These are phyloP conservation scores for Pseudonitzschia delicatissima DNA, from an alignment of 108 stramenopile species.

Conservation along the genomic window DNA sequence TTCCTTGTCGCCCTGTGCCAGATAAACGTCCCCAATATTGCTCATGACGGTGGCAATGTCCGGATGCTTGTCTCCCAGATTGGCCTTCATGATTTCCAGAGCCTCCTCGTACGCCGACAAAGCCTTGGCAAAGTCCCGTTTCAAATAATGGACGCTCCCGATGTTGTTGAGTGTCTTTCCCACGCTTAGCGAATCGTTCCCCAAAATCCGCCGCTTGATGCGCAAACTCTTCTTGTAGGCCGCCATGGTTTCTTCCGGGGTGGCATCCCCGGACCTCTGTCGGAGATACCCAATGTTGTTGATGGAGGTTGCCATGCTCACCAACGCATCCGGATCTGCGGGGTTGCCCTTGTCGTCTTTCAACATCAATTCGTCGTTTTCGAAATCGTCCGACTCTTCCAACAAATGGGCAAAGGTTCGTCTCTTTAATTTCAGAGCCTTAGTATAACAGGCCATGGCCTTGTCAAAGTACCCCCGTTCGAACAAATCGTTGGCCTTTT, in stretches of 20 bases:
- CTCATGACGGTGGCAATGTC: conserved; percentile 70
- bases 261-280: conserved; percentile 51
- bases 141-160: conserved; percentile 61
- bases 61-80: conserved; percentile 47
- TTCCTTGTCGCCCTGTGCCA: conserved; percentile 33
- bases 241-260: conserved; percentile 53
- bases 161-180: conserved; percentile 76
- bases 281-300: conserved; percentile 64
- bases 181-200: conserved; percentile 61
- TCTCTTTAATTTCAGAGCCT: conserved; percentile 49
- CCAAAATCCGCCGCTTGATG: conserved; percentile 56
- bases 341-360: neutral
- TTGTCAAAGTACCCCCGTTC: conserved; percentile 49
- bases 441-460: conserved; percentile 47
- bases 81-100: conserved; percentile 40
- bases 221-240: conserved; percentile 56
- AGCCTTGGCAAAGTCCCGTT: conserved; percentile 47
- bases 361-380: conserved; percentile 5
- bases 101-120: conserved; percentile 58
- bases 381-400: conserved; percentile 23
- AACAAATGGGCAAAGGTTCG: conserved; percentile 32
- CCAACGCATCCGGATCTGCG: conserved; percentile 32
- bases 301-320: conserved; percentile 61
- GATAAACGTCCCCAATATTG: conserved; percentile 64
- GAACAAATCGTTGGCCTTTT: conserved; percentile 47